phyloP scores from a whole-genome alignment of 2,329 filamentous ascomycete species.

The Coniella lustricola region DNA sequence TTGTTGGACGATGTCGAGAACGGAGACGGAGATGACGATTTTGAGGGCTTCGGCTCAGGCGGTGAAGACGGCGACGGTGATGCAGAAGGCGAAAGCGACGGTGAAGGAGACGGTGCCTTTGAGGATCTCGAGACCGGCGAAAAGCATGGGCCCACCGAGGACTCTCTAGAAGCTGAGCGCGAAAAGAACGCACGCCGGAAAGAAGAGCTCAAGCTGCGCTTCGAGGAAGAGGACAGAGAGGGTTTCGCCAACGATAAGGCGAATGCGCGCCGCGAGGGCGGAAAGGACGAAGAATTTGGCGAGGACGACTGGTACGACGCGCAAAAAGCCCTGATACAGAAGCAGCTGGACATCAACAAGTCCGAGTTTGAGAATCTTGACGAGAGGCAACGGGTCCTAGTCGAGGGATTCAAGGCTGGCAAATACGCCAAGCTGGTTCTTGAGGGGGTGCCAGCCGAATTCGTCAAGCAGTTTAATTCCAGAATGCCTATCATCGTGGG shows the following conservation, averaged over 20 bases:
- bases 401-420: constrained; percentile 86
- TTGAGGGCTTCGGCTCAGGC: constrained; percentile 21
- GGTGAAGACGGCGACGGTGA: constrained; percentile 39
- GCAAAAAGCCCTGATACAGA: constrained; percentile 90
- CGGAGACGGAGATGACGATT: constrained; percentile 33
- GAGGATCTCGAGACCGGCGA: constrained; percentile 75
- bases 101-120: constrained; percentile 45
- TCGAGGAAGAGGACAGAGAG: constrained; percentile 97
- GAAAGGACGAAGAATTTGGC: constrained; percentile 71
- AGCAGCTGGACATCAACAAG: constrained; percentile 94
- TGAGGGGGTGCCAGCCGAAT: constrained; percentile 84
- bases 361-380: constrained; percentile 86
- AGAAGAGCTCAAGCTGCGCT: constrained; percentile 87
- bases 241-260: constrained; percentile 89
- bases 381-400: constrained; percentile 69
- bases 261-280: constrained; percentile 62
- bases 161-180: constrained; percentile 76
- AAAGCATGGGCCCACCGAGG: constrained; percentile 37
- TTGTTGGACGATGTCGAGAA: constrained; percentile 47
- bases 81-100: constrained; percentile 38
- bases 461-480: constrained; percentile 74
- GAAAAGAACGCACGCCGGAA: constrained; percentile 86
- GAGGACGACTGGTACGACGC: constrained; percentile 99
- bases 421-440: constrained; percentile 90
- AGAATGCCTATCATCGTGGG: constrained; percentile 81